phyloP scores from a whole-genome alignment of 1,139 yeast species.

The Lodderomyces jiufengensis region DNA sequence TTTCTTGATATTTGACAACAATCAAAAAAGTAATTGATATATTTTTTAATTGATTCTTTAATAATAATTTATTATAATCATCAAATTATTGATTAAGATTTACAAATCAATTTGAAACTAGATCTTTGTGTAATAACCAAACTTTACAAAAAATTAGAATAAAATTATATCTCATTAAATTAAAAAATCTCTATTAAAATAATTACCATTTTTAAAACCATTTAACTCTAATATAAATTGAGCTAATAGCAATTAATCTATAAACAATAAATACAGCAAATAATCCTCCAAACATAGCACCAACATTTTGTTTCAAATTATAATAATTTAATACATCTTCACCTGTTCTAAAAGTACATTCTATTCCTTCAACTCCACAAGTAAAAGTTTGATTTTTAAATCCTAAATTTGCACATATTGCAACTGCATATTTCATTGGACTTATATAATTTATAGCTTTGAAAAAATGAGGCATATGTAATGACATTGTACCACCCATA shows the following conservation, averaged over 20 bases:
- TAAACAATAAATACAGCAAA: conserved; percentile 34
- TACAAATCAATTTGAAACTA: too few species aligned
- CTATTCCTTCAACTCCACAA: conserved; percentile 21
- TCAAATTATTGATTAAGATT: too few species aligned
- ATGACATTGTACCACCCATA: conserved; percentile 86
- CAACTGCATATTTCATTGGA: conserved; percentile 70
- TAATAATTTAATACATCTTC: conserved; percentile 33
- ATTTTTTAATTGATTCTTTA: too few species aligned
- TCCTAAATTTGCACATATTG: conserved; percentile 43
- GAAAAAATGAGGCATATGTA: conserved; percentile 67
- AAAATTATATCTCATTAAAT: too few species aligned
- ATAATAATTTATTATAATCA: too few species aligned
- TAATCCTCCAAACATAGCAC: conserved; percentile 35
- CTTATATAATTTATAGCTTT: conserved; percentile 67
- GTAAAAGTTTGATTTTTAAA: conserved; percentile 30
- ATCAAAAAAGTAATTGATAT: too few species aligned
- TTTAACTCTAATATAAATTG: conserved; percentile 28
- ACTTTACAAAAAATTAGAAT: too few species aligned
- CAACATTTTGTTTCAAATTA: conserved; percentile 26
- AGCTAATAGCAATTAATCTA: conserved; percentile 27
- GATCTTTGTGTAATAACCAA: too few species aligned
- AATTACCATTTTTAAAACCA: conserved; percentile 10
- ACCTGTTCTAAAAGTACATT: conserved; percentile 35
- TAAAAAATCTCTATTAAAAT: too few species aligned
- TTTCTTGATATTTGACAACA: too few species aligned